Percentiles rank a stretch among this genome's conserved stretches.
Conservation (phyloP, 73 alveolate species). For the Paramecium caudatum region DNA sequence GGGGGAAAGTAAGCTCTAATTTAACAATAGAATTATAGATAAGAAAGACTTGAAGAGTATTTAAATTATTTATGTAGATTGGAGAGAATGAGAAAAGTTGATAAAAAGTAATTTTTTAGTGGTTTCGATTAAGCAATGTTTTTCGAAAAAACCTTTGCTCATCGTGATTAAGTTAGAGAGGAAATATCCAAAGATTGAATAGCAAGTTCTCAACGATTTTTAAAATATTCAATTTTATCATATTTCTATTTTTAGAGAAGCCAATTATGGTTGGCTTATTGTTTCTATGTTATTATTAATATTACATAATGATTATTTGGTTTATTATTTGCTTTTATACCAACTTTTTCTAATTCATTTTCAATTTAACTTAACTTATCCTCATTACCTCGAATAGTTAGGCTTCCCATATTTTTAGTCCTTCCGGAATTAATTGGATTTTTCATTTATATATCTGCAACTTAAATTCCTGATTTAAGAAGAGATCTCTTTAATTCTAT, state of each 20-base stretch:
- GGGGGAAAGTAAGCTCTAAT: slow-evolving; percentile 65
- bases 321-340: slow-evolving; percentile 5
- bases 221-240: slow-evolving; percentile 59
- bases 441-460: slow-evolving; percentile 19
- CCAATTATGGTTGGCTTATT: slow-evolving; percentile 30
- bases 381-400: slow-evolving; percentile 25
- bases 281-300: not conserved
- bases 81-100: slow-evolving; percentile 76
- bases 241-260: not conserved
- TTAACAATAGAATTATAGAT: slow-evolving; percentile 50
- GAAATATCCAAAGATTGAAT: not conserved
- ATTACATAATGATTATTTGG: slow-evolving; percentile 49
- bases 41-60: slow-evolving; percentile 69
- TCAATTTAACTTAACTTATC: not conserved
- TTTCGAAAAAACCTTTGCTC: slow-evolving; percentile 29
- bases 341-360: slow-evolving; percentile 6
- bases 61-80: not conserved
- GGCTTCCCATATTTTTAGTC: slow-evolving; percentile 2
- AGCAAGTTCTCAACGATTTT: not conserved
- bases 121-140: slow-evolving; percentile 71
- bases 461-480: not conserved
- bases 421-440: slow-evolving; percentile 28
- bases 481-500: slow-evolving; percentile 40
- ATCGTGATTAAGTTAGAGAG: not conserved
- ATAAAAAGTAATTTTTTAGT: slow-evolving; percentile 67